Base-by-base conservation (phyloP, 2,329 filamentous ascomycete species). In the Aspergillus sp. region DNA sequence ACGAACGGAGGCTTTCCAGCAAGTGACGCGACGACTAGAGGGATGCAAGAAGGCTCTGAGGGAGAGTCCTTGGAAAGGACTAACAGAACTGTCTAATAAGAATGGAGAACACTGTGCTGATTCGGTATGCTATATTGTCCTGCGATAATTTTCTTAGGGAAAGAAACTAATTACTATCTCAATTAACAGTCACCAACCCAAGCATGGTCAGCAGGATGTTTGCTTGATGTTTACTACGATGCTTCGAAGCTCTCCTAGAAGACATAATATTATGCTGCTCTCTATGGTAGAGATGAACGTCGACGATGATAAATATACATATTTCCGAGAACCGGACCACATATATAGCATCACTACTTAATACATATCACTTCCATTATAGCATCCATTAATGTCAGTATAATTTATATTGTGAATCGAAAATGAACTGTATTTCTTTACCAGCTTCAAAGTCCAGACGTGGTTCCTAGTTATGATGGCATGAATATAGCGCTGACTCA, bases 171-270 rank as follows among this genome's bases (percentile, higher is more conserved):
- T 12, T 12, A 19, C 43, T 35, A 36, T 46, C 39, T 35, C 47
- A 53, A 53, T 43, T 44, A 8, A 39, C 62, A 93, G 83, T 93
- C 86, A 42, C 93, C 93, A 27, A 96, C 93, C 1, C 93, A 98
- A 68, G 86, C 93, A 42, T 98, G 93, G 93, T 96, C 90, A 42
- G 88, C 93, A 28, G 86, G 88, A 19, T 97, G 93, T 65, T 74
- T 98, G 60, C 88, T 98, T 59, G 93, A 98, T 70, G 69, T 98
- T 51, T 98, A 95, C 71, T 90, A 95, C 75, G 93, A 98, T 65
- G 91, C 89, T 12, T 76, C 78, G 27, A 77, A 66, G 45, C 60
- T 66, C 45, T 44, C 53, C 6, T 58, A 49, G 40, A 47, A 39
- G 10, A n/a, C n/a, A n/a, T n/a, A n/a, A 19, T 19, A 19, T 19